These are phyloP conservation scores for Cercophora newfieldiana DNA, from an alignment of 495 filamentous ascomycete species.

Conservation along the genomic window DNA sequence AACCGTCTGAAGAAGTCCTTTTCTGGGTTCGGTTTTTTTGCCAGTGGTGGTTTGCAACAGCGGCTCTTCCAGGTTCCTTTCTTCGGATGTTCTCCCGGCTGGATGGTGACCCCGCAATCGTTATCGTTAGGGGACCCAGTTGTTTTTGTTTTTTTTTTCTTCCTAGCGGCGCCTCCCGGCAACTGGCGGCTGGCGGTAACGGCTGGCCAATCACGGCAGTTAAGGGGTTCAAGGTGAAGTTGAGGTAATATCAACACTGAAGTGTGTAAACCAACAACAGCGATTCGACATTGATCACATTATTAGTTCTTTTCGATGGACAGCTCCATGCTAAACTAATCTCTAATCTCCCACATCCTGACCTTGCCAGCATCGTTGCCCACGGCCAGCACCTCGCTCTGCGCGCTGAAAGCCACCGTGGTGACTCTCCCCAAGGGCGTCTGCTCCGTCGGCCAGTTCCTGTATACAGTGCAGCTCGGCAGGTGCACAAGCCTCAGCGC, in stretches of 20 bases:
- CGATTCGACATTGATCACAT: background rate
- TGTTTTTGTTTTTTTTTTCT: background rate
- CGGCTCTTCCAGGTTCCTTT: no score
- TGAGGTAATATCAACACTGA: background rate
- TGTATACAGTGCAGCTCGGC: constrained; percentile 88
- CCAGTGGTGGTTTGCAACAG: no score
- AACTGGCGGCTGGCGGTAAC: background rate
- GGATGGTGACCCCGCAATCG: background rate
- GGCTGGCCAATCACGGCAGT: background rate
- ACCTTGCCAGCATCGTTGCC: constrained; percentile 86
- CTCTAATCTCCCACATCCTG: constrained; percentile 78
- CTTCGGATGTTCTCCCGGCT: background rate
- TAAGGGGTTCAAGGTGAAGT: background rate
- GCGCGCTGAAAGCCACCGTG: constrained; percentile 71
- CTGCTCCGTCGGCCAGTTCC: constrained; percentile 90
- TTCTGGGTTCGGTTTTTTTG: background rate
- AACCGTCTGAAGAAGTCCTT: background rate
- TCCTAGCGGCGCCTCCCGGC: background rate
- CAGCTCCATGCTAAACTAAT: constrained; percentile 24
- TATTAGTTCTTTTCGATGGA: background rate
- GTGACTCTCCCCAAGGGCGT: constrained; percentile 88
- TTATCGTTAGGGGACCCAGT: background rate
- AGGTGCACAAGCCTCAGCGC: constrained; percentile 86
- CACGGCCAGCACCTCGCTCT: constrained; percentile 72
- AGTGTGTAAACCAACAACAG: background rate